Percentiles rank a stretch among this genome's conserved stretches.
These are phyloP conservation scores for Daldinia decipiens DNA, from an alignment of 495 filamentous ascomycete species.

Conservation along the genomic window DNA sequence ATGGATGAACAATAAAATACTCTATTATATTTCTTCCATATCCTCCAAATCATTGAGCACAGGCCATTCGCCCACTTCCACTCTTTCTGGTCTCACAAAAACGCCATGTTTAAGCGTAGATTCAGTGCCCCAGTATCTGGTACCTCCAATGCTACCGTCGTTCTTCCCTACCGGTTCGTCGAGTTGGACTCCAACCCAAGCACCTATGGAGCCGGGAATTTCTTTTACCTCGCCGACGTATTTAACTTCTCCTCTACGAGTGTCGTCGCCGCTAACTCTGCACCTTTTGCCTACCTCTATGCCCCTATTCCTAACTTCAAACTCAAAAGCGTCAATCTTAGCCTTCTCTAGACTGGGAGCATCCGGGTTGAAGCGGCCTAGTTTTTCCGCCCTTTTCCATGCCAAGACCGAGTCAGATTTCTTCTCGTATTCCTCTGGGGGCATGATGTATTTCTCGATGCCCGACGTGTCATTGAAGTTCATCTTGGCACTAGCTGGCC, in stretches of 20 bases:
- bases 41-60: constrained; percentile 79
- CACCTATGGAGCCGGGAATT: constrained; percentile 74
- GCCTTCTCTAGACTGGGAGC: constrained; percentile 75
- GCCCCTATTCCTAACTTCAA: constrained; percentile 73
- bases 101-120: constrained; percentile 75
- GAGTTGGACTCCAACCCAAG: constrained; percentile 86
- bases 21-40: constrained; percentile 72
- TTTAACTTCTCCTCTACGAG: constrained; percentile 81
- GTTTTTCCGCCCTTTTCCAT: constrained; percentile 90
- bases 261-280: constrained; percentile 69
- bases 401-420: constrained; percentile 87
- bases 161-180: constrained; percentile 93
- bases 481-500: constrained; percentile 72
- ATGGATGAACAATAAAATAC: background rate
- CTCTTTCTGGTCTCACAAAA: constrained; percentile 89
- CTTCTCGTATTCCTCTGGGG: constrained; percentile 80
- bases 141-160: constrained; percentile 82
- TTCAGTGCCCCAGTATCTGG: constrained; percentile 76
- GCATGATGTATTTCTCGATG: constrained; percentile 88
- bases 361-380: constrained; percentile 93
- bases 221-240: constrained; percentile 85
- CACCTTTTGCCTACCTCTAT: constrained; percentile 73
- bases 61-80: constrained; percentile 89
- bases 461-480: constrained; percentile 82
- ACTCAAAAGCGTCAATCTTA: constrained; percentile 71